These are phyloP conservation scores for Trichoderma sp. DNA, from an alignment of 2,329 filamentous ascomycete genomes.

Conservation along the genomic window DNA sequence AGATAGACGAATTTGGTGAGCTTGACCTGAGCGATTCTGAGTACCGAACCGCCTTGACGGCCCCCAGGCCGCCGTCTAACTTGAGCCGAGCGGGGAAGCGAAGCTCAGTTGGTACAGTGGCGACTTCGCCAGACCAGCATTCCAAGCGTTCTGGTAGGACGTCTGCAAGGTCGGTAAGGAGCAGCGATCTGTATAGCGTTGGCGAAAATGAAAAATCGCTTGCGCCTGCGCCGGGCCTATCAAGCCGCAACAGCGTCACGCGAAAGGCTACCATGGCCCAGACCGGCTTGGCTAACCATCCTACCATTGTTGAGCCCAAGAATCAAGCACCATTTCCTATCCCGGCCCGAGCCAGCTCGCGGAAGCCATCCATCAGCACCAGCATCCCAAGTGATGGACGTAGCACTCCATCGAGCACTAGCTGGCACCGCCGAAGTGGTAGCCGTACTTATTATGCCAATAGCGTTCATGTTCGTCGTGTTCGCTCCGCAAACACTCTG, in stretches of 20 bases:
- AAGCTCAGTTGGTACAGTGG: slow-evolving; percentile 37
- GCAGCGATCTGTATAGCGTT: slow-evolving; percentile 43
- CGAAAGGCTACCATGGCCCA: slow-evolving; percentile 78
- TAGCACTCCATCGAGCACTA: slow-evolving; percentile 63
- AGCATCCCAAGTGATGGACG: slow-evolving; percentile 65
- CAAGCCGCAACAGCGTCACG: slow-evolving; percentile 59
- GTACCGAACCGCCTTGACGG: slow-evolving; percentile 62
- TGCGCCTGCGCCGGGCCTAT: slow-evolving; percentile 29
- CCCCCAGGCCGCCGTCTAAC: slow-evolving; percentile 52
- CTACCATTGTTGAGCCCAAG: slow-evolving; percentile 57
- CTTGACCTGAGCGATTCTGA: slow-evolving; percentile 63
- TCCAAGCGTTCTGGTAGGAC: slow-evolving; percentile 28
- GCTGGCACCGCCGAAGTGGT: slow-evolving; percentile 52
- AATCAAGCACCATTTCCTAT: slow-evolving; percentile 91
- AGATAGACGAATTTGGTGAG: slow-evolving; percentile 60
- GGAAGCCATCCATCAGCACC: slow-evolving; percentile 62
- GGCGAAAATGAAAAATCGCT: slow-evolving; percentile 40
- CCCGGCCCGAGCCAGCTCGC: slow-evolving; percentile 81
- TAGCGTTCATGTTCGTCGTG: slow-evolving; percentile 76
- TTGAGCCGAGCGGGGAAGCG: slow-evolving; percentile 41
- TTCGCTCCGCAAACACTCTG: slow-evolving; percentile 76
- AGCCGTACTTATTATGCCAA: slow-evolving; percentile 51
- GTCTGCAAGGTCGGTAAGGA: slow-evolving; percentile 40
- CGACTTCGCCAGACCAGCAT: slow-evolving; percentile 44
- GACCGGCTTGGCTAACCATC: slow-evolving; percentile 70